Evolutionary conservation across 1,284 basidiomycete genomes (phyloP).

Genomic region (Lentinula novae-zelandiae): DNA sequence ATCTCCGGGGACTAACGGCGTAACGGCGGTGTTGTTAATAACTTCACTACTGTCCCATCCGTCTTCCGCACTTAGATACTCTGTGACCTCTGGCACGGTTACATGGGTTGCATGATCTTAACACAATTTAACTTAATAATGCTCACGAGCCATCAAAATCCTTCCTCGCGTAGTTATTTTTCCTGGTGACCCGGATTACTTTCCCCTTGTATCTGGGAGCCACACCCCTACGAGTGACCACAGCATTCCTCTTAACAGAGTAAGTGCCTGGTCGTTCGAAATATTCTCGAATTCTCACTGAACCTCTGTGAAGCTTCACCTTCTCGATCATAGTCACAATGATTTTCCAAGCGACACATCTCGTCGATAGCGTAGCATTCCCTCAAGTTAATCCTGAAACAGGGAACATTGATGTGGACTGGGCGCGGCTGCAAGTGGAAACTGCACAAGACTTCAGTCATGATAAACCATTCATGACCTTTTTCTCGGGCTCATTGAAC

Average conservation of each 20-base stretch:
- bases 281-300: background rate
- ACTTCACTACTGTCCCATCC: too few species aligned
- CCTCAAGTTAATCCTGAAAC: constrained; percentile 1
- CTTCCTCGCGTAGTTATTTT: background rate
- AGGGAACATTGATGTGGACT: constrained; percentile 3
- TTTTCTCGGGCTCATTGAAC: constrained; percentile 1
- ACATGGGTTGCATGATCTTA: too few species aligned
- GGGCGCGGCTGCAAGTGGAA: constrained; percentile 2
- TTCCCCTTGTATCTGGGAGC: background rate
- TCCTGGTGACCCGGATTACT: background rate
- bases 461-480: background rate
- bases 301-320: background rate
- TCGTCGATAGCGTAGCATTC: background rate
- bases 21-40: too few species aligned
- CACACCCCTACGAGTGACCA: background rate
- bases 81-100: too few species aligned
- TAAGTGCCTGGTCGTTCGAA: background rate
- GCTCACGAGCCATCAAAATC: background rate
- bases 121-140: too few species aligned
- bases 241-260: constrained; percentile 2
- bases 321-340: background rate
- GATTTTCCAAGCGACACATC: constrained; percentile 5
- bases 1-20: too few species aligned
- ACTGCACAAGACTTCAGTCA: constrained; percentile 5
- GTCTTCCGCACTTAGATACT: too few species aligned